Evolutionary conservation across 2,329 filamentous ascomycete genomes (phyloP), one percentile per base, ranked within the genome.

Genomic region (Trichoderma oligosporum): DNA sequence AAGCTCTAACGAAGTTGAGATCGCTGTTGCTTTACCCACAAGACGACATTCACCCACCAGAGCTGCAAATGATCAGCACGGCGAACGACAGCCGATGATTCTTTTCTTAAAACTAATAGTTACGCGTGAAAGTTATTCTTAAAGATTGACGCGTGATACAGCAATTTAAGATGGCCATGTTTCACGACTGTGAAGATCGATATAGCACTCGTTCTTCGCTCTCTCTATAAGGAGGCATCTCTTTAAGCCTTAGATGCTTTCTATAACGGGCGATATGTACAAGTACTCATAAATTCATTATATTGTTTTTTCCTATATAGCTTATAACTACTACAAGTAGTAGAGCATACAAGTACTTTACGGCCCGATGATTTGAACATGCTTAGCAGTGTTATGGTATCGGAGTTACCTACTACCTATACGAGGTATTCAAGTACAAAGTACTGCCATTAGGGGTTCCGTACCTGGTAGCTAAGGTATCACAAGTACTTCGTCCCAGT

Each of bases 161-260:
- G 27, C n/a, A 20, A 22, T 36, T 16, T 55, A 33, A 38, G 52
- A 29, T 55, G 52, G 52, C 31, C 29, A 55, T 55, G 33, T 55
- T 20, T 31, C 33, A 22, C 31, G 24, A 16, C 41, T 12, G 31
- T 38, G 41, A 22, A 36, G 22, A 55, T 55, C 16, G 31, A 29
- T n/a, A 41, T 29, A 20, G 52, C 48, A 24, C 31, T 29, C 38
- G 41, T 7, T n/a, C 5, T 44, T 14, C 25, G 22, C 22, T 7
- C 6, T 12, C 27, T 11, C 27, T 11, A 6, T 5, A 11, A 31
- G 27, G 14, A 16, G 41, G 35, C 11, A 9, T 31, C 24, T 11
- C 31, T 46, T 16, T 29, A 25, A 16, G 46, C n/a, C n/a, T n/a
- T 27, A 29, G 31, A 14, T 29, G 31, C 31, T 20, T 9, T 8